These are phyloP conservation scores for Suillus clintonianus DNA, from an alignment of 768 basidiomycete species.

Conservation along the genomic window DNA sequence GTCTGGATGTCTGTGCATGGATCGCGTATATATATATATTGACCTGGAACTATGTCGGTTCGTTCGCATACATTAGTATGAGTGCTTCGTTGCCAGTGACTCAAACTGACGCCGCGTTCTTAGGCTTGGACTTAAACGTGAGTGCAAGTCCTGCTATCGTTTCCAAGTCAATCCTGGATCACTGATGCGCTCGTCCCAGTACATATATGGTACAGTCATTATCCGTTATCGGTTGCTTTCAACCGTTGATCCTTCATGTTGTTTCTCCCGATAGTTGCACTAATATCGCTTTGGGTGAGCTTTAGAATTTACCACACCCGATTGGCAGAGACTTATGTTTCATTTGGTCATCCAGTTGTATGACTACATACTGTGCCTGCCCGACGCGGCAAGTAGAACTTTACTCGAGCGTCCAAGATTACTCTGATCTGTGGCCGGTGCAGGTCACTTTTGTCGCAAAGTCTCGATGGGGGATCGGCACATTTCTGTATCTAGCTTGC, in stretches of 20 bases:
- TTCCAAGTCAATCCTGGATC: too few species aligned
- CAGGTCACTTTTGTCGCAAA: not conserved
- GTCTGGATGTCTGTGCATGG: too few species aligned
- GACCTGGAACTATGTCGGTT: too few species aligned
- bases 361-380: not conserved
- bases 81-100: too few species aligned
- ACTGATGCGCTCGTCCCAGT: too few species aligned
- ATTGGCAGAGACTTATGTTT: not conserved
- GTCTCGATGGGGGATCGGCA: not conserved
- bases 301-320: not conserved
- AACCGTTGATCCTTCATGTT: not conserved
- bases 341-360: not conserved
- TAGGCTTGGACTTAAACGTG: too few species aligned
- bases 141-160: too few species aligned
- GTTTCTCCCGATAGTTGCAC: not conserved
- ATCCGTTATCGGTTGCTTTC: too few species aligned
- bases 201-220: too few species aligned
- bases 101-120: too few species aligned
- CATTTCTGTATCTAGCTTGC: not conserved
- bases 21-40: too few species aligned
- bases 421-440: not conserved
- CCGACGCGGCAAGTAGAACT: not conserved
- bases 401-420: not conserved
- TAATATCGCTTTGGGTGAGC: not conserved
- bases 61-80: too few species aligned